phyloP scores from a whole-genome alignment of 73 alveolate species.

The Paramecium biaurelia region DNA sequence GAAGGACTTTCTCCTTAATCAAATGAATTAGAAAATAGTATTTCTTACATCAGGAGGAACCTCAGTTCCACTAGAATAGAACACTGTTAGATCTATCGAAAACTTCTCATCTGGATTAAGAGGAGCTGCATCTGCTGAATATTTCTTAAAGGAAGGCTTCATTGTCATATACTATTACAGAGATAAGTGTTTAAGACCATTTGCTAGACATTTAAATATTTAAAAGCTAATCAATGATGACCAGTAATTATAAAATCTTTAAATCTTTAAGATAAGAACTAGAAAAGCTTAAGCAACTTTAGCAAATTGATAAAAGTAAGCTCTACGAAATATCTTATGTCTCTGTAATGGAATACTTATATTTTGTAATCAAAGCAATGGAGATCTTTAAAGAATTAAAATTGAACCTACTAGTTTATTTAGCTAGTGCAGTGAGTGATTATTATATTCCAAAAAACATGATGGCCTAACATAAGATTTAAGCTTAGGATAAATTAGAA shows the following conservation, averaged over 20 bases:
- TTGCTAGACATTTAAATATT: neutral
- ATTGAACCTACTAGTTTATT: neutral
- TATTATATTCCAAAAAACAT: slow-evolving; percentile 26
- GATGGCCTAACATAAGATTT: slow-evolving; percentile 23
- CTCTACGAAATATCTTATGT: neutral
- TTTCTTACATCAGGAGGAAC: slow-evolving; percentile 93
- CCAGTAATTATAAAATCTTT: neutral
- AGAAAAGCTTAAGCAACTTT: neutral
- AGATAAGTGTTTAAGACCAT: slow-evolving; percentile 48
- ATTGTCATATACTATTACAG: slow-evolving; percentile 48
- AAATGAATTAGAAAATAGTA: neutral
- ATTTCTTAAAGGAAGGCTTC: neutral
- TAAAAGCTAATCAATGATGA: neutral
- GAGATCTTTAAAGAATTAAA: neutral
- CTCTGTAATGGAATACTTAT: neutral
- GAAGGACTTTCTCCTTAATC: neutral
- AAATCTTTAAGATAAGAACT: neutral
- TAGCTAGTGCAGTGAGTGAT: slow-evolving; percentile 63
- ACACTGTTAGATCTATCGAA: slow-evolving; percentile 86
- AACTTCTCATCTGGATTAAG: slow-evolving; percentile 89
- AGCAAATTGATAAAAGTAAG: neutral
- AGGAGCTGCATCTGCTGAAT: slow-evolving; percentile 86
- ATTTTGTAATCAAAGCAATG: neutral
- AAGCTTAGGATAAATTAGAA: neutral
- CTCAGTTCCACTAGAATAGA: slow-evolving; percentile 85